Conservation (phyloP, 352 stramenopile species). For the Albugo laibachii region DNA sequence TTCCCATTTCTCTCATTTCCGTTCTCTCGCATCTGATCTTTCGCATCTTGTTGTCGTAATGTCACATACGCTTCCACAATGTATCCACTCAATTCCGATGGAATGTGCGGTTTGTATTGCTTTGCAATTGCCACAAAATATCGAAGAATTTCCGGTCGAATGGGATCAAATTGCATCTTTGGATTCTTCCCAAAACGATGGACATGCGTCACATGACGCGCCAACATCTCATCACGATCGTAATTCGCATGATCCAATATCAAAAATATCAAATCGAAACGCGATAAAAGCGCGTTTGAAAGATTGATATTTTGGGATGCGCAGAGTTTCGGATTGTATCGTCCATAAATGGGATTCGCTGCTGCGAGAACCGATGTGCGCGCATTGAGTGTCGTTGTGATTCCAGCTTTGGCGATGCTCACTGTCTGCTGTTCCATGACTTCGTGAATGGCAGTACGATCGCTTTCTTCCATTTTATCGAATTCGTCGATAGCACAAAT, state of each 20-base stretch:
- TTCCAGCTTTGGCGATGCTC: slow-evolving; percentile 97
- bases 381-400: slow-evolving; percentile 95
- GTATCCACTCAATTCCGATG: slow-evolving; percentile 88
- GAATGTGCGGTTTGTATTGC: slow-evolving; percentile 73
- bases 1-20: slow-evolving; percentile 19
- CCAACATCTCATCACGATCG: slow-evolving; percentile 82
- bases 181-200: slow-evolving; percentile 80
- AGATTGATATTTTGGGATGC: slow-evolving; percentile 98
- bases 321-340: slow-evolving; percentile 72
- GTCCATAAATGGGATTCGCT: slow-evolving; percentile 96
- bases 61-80: slow-evolving; percentile 98
- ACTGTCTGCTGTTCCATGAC: slow-evolving; percentile 99
- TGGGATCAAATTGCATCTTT: slow-evolving; percentile 80
- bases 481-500: slow-evolving; percentile 99
- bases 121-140: slow-evolving; percentile 81
- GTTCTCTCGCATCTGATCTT: slow-evolving; percentile 51
- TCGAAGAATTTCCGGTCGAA: slow-evolving; percentile 80
- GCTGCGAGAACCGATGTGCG: slow-evolving; percentile 95
- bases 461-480: slow-evolving; percentile 96
- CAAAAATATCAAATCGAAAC: slow-evolving; percentile 98
- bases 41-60: slow-evolving; percentile 84
- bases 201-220: slow-evolving; percentile 85
- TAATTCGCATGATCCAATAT: slow-evolving; percentile 92
- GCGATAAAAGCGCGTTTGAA: slow-evolving; percentile 96
- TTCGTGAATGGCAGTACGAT: slow-evolving; percentile 98